phyloP scores from a whole-genome alignment of 129 eudicot genomes.

The Pulicaria dysenterica region DNA sequence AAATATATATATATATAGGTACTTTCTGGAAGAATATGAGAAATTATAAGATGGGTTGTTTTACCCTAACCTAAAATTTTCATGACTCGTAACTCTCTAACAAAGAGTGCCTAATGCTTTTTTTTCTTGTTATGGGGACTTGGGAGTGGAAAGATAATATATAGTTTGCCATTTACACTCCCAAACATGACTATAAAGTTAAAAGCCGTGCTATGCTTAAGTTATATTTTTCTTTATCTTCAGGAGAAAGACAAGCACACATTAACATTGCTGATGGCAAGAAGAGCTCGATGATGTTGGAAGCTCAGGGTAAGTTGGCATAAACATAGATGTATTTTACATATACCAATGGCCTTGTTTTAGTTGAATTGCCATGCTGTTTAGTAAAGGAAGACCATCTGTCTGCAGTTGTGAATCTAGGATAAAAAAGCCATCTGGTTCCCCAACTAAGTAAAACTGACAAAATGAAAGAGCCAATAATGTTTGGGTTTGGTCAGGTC shows the following conservation, averaged over 20 bases:
- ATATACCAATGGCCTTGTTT: slow-evolving; percentile 3
- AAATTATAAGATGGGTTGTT: background rate
- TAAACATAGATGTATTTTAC: slow-evolving; percentile 8
- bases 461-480: no score
- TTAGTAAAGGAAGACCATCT: background rate
- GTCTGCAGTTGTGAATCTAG: background rate
- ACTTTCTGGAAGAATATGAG: background rate
- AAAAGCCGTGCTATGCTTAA: background rate
- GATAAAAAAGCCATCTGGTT: no score
- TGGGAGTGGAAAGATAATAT: background rate
- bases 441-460: no score
- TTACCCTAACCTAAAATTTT: slow-evolving; percentile 10
- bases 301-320: slow-evolving; percentile 70
- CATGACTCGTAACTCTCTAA: slow-evolving; percentile 4
- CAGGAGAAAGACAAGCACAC: slow-evolving; percentile 89
- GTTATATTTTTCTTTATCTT: slow-evolving; percentile 6
- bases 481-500: no score
- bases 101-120: slow-evolving; percentile 8
- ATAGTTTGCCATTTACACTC: slow-evolving; percentile 13
- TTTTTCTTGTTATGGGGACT: background rate
- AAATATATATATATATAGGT: background rate
- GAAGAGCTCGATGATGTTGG: slow-evolving; percentile 75
- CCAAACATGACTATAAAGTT: slow-evolving; percentile 9
- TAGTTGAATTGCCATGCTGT: background rate
- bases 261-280: slow-evolving; percentile 82